Conservation (phyloP, 2,329 filamentous ascomycete species). For the Alternaria sp. region DNA sequence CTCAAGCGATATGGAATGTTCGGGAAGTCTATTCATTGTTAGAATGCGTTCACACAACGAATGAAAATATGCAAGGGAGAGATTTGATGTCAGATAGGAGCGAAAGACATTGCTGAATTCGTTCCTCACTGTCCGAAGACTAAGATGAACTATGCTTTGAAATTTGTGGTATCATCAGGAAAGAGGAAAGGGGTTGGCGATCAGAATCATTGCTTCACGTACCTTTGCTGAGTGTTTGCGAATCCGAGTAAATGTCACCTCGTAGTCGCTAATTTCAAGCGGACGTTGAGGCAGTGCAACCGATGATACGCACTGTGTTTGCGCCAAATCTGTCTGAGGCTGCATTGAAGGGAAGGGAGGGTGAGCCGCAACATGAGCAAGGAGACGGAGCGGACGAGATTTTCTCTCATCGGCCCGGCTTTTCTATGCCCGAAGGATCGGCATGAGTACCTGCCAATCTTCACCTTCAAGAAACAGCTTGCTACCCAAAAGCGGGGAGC, state of each 20-base stretch:
- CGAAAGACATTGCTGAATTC: conserved; percentile 54
- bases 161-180: conserved; percentile 50
- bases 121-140: conserved; percentile 50
- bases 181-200: conserved; percentile 32
- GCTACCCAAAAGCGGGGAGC: conserved; percentile 37
- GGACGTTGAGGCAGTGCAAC: conserved; percentile 5
- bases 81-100: conserved; percentile 50
- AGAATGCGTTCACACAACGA: conserved; percentile 10
- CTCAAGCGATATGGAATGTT: neutral
- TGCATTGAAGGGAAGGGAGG: conserved; percentile 10
- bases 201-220: conserved; percentile 24
- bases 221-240: conserved; percentile 24
- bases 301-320: conserved; percentile 3
- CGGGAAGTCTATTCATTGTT: conserved; percentile 11
- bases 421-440: conserved; percentile 16
- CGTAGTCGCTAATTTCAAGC: conserved; percentile 1
- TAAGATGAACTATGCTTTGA: conserved; percentile 56
- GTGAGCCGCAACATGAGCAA: conserved; percentile 1
- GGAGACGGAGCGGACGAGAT: conserved; percentile 4
- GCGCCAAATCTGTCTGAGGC: conserved; percentile 5
- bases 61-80: neutral
- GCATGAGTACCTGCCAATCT: conserved; percentile 26
- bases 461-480: conserved; percentile 23
- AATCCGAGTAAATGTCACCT: neutral
- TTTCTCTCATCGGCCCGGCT: conserved; percentile 11